Evolutionary conservation across 768 basidiomycete species (phyloP), one percentile per base, ranked within the genome.

Genomic region (Calocybe cyanea): DNA sequence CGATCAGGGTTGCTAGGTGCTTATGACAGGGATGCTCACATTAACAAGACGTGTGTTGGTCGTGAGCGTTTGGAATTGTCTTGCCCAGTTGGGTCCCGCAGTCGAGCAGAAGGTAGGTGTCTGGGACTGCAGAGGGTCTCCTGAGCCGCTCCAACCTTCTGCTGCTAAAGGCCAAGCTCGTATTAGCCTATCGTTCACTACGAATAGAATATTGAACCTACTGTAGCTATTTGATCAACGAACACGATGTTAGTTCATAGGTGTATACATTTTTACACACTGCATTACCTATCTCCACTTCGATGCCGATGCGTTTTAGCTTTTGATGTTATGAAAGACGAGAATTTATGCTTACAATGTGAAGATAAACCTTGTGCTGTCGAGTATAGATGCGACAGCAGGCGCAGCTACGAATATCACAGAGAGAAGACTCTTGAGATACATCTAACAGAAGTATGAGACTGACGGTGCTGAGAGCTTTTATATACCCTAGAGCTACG

Each of bases 1-100:
- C 6, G 25, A 15, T n/a, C 18, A 6, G 15, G 25, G 20, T 18
- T 1, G 23, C 34, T 25, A 37, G 19, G 21, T 3, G 14, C 8
- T 21, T 21, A 10, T 10, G 15, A 7, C 19, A 23, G 38, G 10
- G n/a, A 18, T 2, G 20, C 49, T 15, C 25, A 56, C 57, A 33
- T 59, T 50, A 14, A 53, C 40, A 21, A 59, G 35, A 18, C 38
- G 47, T 20, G 51, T 42, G 10, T 54, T 43, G 35, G 46, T 50
- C 20, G 49, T 51, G 21, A 54, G 38, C 19, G 44, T 46, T n/a
- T 25, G 43, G 20, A 59, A 46, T 44, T 56, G 55, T 15, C 46
- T 39, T 5, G 53, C 52, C 58, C 58, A 59, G 28, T 56, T 54
- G 2, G 58, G 58, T 6, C 58, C 58, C 6, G 53, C 58, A 13